Base-by-base conservation (phyloP, 805 yeast species). In the Saccharomycopsis oosterbeekiorum region DNA sequence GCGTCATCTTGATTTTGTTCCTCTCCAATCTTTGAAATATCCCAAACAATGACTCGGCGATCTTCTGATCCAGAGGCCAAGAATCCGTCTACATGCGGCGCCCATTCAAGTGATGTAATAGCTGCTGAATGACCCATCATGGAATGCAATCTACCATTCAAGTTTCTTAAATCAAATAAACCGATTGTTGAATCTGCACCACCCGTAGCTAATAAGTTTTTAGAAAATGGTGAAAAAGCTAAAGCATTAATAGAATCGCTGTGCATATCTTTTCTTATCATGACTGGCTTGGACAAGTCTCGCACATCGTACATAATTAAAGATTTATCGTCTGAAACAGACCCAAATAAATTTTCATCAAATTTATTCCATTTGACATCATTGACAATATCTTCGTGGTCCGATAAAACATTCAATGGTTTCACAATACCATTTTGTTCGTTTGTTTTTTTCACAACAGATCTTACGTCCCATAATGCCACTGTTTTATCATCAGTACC, bases 1-100 rank as follows among this genome's bases (percentile, higher is more conserved):
- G 90, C 88, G 69, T 90, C 97, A 66, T 89, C 97, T 66, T 84
- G 91, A 14, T 79, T 79, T 71, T 89, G 96, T 69, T 89, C 96
- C 65, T 84, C 88, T 3, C 97, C 97, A 42, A 90, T 85, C 66
- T 82, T 84, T 56, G 77, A 75, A 61, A 89, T 75, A 70, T 90
- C 96, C 97, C 97, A 89, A 4, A 90, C 66, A 41, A 89, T 84
- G 15, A 88, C 81, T 62, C 96, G 77, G 64, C 94, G 78, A 70
- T 90, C 97, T 64, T 82, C 82, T 0, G 90, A 83, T 2, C 91
- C 88, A 0, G 91, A 84, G 1, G 91, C 90, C 9, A 90, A 69
- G 3, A 90, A 78, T 15, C 93, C 93, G 67, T 89, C 96, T 58
- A 78, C 75, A 66, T 81, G 84, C 1, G 92, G 91, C 56, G 88